Evolutionary conservation across 1,284 basidiomycete species (phyloP).

Genomic region (Ganoderma lucidum): DNA sequence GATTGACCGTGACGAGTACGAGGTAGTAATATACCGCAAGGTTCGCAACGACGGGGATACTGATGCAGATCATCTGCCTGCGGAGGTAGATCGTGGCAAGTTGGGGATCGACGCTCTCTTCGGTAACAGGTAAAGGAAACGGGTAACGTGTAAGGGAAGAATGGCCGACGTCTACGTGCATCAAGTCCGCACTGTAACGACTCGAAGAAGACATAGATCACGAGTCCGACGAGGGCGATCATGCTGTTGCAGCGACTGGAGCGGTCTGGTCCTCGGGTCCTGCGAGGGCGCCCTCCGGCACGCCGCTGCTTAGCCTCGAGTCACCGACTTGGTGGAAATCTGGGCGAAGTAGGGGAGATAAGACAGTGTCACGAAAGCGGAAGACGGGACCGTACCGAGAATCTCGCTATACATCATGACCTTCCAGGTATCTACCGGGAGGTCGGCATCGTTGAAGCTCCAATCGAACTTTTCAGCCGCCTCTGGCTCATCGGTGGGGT

Average conservation of each 20-base stretch:
- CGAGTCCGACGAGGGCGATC: neutral
- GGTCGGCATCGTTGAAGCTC: slow-evolving; percentile 99
- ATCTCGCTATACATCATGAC: slow-evolving; percentile 99
- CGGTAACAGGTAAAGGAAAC: neutral
- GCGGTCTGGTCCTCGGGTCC: slow-evolving; percentile 56
- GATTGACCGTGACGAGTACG: neutral
- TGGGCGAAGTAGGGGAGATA: slow-evolving; percentile 38
- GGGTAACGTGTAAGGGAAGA: neutral
- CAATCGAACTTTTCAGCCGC: slow-evolving; percentile 97
- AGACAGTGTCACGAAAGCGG: neutral
- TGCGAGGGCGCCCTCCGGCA: slow-evolving; percentile 72
- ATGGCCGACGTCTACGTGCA: slow-evolving; percentile 6
- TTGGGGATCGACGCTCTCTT: too few relatives aligned
- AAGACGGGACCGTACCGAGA: slow-evolving; percentile 65
- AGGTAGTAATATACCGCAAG: slow-evolving; percentile 7
- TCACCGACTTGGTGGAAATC: slow-evolving; percentile 83
- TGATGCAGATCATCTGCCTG: neutral
- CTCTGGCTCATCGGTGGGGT: slow-evolving; percentile 97
- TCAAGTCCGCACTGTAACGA: slow-evolving; percentile 7
- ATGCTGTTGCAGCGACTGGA: slow-evolving; percentile 28
- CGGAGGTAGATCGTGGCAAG: neutral
- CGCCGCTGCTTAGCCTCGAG: slow-evolving; percentile 46
- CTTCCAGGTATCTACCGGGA: slow-evolving; percentile 99
- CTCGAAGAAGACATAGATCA: too few relatives aligned
- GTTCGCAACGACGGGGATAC: neutral